phyloP scores from a whole-genome alignment of 2,329 filamentous ascomycete species.

The Cryphonectria nitschkei region DNA sequence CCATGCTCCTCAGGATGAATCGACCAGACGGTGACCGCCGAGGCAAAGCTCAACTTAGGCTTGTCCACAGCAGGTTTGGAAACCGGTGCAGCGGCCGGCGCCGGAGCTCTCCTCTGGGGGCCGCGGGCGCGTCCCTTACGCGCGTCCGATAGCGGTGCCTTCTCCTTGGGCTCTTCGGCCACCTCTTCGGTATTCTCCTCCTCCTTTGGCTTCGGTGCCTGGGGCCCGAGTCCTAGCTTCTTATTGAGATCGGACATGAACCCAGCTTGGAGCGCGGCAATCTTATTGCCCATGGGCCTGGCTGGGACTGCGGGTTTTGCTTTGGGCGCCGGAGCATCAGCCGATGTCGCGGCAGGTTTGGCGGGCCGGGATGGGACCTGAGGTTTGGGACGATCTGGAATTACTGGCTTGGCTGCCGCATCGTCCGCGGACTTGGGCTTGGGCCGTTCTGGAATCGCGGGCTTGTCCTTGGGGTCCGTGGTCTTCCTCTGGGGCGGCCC shows the following conservation, averaged over 20 bases:
- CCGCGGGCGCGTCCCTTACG: constrained; percentile 89
- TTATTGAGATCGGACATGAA: constrained; percentile 95
- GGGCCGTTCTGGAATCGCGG: constrained; percentile 55
- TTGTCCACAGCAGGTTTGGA: constrained; percentile 37
- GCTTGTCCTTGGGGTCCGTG: constrained; percentile 45
- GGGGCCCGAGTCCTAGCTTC: constrained; percentile 83
- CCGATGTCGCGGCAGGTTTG: constrained; percentile 52
- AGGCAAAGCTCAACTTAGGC: constrained; percentile 51
- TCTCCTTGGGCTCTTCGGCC: constrained; percentile 64
- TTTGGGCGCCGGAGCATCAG: constrained; percentile 57
- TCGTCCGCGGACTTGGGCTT: constrained; percentile 49
- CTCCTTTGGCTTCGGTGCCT: constrained; percentile 66
- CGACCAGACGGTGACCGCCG: constrained; percentile 54
- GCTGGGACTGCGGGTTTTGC: constrained; percentile 83
- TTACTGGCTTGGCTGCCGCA: constrained; percentile 42
- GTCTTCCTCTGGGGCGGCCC: constrained; percentile 55
- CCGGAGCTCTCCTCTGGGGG: constrained; percentile 62
- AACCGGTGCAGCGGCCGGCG: constrained; percentile 37
- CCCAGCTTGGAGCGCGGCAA: constrained; percentile 85
- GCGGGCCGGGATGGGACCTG: constrained; percentile 63
- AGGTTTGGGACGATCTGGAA: constrained; percentile 62
- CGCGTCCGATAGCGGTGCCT: constrained; percentile 82
- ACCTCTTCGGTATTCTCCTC: constrained; percentile 58
- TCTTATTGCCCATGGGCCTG: constrained; percentile 80
- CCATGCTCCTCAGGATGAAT: constrained; percentile 55